Evolutionary conservation across 495 filamentous ascomycete species (phyloP), one percentile per base, ranked within the genome.

Genomic region (Lentithecium fluviatile): DNA sequence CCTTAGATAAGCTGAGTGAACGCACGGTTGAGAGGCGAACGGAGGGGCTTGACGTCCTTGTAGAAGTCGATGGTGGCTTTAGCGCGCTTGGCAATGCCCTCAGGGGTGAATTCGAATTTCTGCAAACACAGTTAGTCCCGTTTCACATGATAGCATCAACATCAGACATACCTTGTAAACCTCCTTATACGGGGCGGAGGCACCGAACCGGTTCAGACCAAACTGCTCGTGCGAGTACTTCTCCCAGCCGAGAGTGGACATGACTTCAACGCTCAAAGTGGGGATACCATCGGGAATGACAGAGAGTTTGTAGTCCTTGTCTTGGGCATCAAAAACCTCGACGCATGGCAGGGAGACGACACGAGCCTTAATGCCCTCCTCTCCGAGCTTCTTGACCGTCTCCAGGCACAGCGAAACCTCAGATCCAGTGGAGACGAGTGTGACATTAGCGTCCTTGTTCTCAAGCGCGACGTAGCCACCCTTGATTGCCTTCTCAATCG

Each of bases 21-120:
- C 58, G 90, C 94, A 71, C 91, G 88, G 85, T 97, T 96, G 79
- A 98, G 76, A 56, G 95, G 94, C 38, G 91, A 96, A 72, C 94
- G 91, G 64, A 96, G 82, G 66, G 87, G 87, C 70, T 84, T 83
- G 64, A 89, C 83, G 66, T 85, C 90, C 87, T 96, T 97, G 85
- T 91, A 98, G 86, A 96, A 97, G 66, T 96, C 84, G 68, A 98
- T 81, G 56, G 94, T 98, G 62, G 85, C 84, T 53, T 89, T 69
- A 56, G 92, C 94, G 74, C 95, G 91, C 86, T 97, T 96, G 78
- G 88, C 82, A 73, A 98, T 87, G 58, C 94, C 94, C 77, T 95
- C 91, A 42, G 95, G 87, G 29, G 91, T 97, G 82, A 98, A 96
- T 76, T 97, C 95, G 81, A 98, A 98, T 83, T 96, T 97, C 88